Evolutionary conservation across 768 basidiomycete genomes (phyloP), one percentile per base, ranked within the genome.

Genomic region (Porpolomopsis calyptriformis): DNA sequence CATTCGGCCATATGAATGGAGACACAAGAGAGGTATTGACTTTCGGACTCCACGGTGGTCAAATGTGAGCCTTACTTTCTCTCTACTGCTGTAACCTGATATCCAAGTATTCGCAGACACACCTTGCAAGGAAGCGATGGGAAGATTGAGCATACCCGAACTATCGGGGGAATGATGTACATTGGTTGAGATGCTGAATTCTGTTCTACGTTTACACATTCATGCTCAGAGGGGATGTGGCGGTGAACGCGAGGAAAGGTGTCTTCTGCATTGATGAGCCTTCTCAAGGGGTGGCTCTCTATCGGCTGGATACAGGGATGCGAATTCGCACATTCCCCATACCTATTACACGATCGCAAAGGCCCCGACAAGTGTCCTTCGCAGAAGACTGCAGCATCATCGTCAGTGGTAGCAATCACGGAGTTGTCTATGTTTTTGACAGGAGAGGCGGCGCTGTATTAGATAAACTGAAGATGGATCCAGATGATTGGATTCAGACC

Each of bases 341-440:
- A 4, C 23, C 47, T 38, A 48, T 47, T n/a, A 46, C 55, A 2
- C 18, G 37, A 29, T 54, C 36, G 36, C 51, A 49, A 25, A 41
- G 45, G 36, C 55, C 53, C 2, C 51, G 52, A 41, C 44, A 51
- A 27, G 50, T 57, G 6, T 49, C 37, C 11, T 54, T 57, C 19
- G 53, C 44, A 12, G 40, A 52, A 16, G 27, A 49, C 22, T 40
- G 43, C n/a, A 34, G 40, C 19, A 40, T 45, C 7, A 37, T 55
- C 18, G 39, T 57, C 22, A 46, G 52, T 26, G 56, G 56, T 19
- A 57, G 56, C 41, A 56, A 38, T 43, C 55, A n/a, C n/a, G n/a
- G n/a, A n/a, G n/a, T n/a, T n/a, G n/a, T n/a, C n/a, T n/a, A n/a
- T n/a, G n/a, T n/a, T n/a, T 57, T 57, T 39, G 51, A 57, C 6